Base-by-base conservation (phyloP, 1,284 basidiomycete genomes). In the Porodaedalea pini region DNA sequence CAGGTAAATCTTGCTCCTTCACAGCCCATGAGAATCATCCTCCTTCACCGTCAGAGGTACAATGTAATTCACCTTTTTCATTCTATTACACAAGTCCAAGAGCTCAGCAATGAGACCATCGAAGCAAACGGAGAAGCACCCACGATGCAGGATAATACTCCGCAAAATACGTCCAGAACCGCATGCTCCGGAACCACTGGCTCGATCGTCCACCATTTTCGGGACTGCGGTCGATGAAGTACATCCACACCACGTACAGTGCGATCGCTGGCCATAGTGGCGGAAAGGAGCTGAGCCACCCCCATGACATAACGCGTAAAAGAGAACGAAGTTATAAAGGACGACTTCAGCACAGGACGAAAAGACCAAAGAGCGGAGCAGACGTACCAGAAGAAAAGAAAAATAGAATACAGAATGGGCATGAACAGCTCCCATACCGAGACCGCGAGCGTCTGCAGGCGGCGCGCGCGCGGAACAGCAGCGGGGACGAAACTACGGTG, bases 121-220 rank as follows among this genome's bases (percentile, higher is more conserved):
- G 45, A 31, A n/a, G n/a, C 40, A 27, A 67, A 15, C 17, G 37
- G 34, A 45, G 31, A 48, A 29, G n/a, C 29, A 87, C 88, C 70
- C 72, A 91, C 88, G 86, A 87, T 57, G 90, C 86, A 65, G 95
- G 95, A 67, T 95, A 98, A 72, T 97, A 97, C 52, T 93, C 90
- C 51, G 90, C 88, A 75, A 93, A 94, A 68, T 92, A 88, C 64
- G 78, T 83, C 90, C 92, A 98, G 62, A 92, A 79, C 44, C 76
- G 71, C 58, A 79, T 69, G 17, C 80, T 79, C 37, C 94, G 80
- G 54, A 92, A 83, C 89, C 88, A 93, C n/a, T 78, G 75, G 64
- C 82, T 88, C 27, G 86, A 76, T 19, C 93, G 76, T 0, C 91
- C 94, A 10, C 95, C 94, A 29, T 78, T 70, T 60, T 90, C 85